phyloP scores from a whole-genome alignment of 345 rosid genomes.

The Dovyalis caffra region DNA sequence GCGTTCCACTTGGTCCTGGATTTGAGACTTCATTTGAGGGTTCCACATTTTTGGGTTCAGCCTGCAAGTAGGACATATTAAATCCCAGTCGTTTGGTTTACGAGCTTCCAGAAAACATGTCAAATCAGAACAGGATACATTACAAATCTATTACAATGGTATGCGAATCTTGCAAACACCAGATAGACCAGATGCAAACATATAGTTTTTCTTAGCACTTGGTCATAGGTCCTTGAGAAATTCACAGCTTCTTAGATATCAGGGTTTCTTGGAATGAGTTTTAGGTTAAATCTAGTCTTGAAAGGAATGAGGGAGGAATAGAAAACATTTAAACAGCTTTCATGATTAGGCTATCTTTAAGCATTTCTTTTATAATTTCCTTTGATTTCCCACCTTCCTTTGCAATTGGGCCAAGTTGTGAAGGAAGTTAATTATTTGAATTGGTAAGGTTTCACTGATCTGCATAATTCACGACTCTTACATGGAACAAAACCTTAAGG shows the following conservation, averaged over 20 bases:
- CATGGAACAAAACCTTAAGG: too few species aligned
- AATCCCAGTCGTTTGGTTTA: constrained; percentile 2
- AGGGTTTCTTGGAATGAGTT: background rate
- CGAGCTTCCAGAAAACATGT: background rate
- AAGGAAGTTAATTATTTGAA: too few species aligned
- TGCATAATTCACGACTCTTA: too few species aligned
- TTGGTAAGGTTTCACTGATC: too few species aligned
- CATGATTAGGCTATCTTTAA: background rate
- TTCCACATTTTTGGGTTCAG: constrained; percentile 34
- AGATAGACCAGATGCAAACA: background rate
- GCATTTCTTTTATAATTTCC: background rate
- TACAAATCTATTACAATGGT: background rate
- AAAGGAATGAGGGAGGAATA: background rate
- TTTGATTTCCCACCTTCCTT: too few species aligned
- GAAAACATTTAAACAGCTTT: background rate
- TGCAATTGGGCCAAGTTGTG: too few species aligned
- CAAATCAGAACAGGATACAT: background rate
- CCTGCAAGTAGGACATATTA: constrained; percentile 38
- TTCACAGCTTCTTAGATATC: background rate
- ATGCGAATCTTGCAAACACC: background rate
- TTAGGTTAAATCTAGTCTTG: background rate
- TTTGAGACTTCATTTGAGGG: constrained; percentile 37
- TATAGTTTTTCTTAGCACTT: background rate
- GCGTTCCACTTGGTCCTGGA: constrained; percentile 47
- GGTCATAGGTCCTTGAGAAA: background rate